These are phyloP conservation scores for Syncephalastrum contaminatum DNA, from an alignment of 371 early-diverging fungal genomes.

Conservation along the genomic window DNA sequence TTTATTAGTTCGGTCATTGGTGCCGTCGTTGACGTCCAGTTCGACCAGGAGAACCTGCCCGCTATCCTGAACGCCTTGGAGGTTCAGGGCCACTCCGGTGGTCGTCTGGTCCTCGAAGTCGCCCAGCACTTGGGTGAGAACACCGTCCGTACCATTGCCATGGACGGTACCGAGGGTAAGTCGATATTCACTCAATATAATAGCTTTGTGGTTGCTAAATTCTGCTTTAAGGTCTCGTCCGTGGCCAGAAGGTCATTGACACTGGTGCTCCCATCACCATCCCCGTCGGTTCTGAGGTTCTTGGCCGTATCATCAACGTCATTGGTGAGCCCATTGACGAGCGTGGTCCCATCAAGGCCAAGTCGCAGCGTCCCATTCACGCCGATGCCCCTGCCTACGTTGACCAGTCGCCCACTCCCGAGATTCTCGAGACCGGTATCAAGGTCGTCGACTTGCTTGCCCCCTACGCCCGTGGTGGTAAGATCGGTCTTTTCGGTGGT, in stretches of 20 bases:
- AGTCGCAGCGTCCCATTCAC: slow-evolving; percentile 84
- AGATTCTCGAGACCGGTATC: slow-evolving; percentile 94
- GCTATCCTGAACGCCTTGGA: slow-evolving; percentile 94
- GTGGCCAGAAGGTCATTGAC: slow-evolving; percentile 94
- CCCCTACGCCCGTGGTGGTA: slow-evolving; percentile 95
- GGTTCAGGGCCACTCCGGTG: slow-evolving; percentile 71
- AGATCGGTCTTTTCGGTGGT: slow-evolving; percentile 59
- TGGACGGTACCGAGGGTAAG: slow-evolving; percentile 82
- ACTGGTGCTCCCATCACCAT: slow-evolving; percentile 94
- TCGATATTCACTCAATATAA: neutral
- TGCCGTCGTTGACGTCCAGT: slow-evolving; percentile 97
- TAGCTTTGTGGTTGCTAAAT: too few species aligned
- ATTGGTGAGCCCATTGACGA: slow-evolving; percentile 98
- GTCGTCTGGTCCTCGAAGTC: slow-evolving; percentile 91
- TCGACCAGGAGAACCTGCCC: slow-evolving; percentile 85
- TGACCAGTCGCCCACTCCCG: slow-evolving; percentile 93
- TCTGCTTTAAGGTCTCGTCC: slow-evolving; percentile 75
- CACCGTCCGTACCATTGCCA: slow-evolving; percentile 97
- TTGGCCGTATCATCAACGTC: slow-evolving; percentile 98
- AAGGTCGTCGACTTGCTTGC: slow-evolving; percentile 97
- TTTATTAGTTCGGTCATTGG: slow-evolving; percentile 71
- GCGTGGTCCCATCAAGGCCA: slow-evolving; percentile 93
- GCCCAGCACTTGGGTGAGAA: slow-evolving; percentile 95
- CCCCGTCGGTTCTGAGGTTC: slow-evolving; percentile 94
- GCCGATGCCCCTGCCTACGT: slow-evolving; percentile 90